phyloP scores from a whole-genome alignment of 2,329 filamentous ascomycete genomes.

The Didymosphaeria variabile region DNA sequence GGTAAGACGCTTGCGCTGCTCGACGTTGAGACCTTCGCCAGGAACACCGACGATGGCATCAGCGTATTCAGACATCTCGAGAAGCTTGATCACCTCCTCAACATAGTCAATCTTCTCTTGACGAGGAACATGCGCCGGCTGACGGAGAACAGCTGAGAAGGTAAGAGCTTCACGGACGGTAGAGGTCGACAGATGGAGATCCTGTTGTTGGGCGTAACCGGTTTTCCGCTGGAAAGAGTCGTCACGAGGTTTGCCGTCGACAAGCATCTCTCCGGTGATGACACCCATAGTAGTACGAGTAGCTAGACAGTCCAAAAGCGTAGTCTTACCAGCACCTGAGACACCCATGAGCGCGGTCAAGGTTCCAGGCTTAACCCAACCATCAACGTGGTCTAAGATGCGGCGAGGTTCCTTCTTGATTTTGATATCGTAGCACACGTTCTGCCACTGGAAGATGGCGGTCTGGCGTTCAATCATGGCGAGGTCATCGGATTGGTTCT shows the following conservation, averaged over 20 bases:
- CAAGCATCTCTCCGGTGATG: slow-evolving; percentile 86
- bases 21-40: slow-evolving; percentile 77
- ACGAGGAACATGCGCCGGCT: slow-evolving; percentile 76
- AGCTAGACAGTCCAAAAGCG: slow-evolving; percentile 84
- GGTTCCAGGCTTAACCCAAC: slow-evolving; percentile 93
- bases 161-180: slow-evolving; percentile 89
- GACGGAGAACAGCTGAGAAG: slow-evolving; percentile 86
- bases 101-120: slow-evolving; percentile 87
- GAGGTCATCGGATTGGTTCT: slow-evolving; percentile 48
- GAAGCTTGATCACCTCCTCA: slow-evolving; percentile 86
- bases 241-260: slow-evolving; percentile 77
- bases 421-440: slow-evolving; percentile 81
- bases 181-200: slow-evolving; percentile 83
- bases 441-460: slow-evolving; percentile 84
- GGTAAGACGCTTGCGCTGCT: slow-evolving; percentile 79
- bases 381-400: slow-evolving; percentile 85
- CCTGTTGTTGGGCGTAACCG: slow-evolving; percentile 91
- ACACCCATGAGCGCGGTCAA: slow-evolving; percentile 88
- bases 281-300: slow-evolving; percentile 89
- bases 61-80: slow-evolving; percentile 90
- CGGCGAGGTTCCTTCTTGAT: slow-evolving; percentile 80
- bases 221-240: slow-evolving; percentile 90
- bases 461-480: slow-evolving; percentile 69
- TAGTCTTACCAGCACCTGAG: slow-evolving; percentile 93
- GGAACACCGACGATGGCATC: slow-evolving; percentile 91